These are phyloP conservation scores for Suillus lakei DNA, from an alignment of 768 basidiomycete genomes.

Conservation along the genomic window DNA sequence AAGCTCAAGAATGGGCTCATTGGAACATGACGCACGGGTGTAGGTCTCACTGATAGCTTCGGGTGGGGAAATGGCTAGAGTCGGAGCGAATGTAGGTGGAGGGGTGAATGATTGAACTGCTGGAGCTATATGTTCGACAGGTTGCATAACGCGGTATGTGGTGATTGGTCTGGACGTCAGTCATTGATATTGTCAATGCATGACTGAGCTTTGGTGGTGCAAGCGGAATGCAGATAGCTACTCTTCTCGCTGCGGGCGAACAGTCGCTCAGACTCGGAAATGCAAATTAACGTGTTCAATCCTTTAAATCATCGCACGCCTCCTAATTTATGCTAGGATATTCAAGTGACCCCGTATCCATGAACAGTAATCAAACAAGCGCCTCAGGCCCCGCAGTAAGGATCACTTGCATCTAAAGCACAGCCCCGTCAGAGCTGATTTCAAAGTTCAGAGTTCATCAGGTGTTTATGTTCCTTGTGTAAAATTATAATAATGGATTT, in stretches of 20 bases:
- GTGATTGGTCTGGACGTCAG: not conserved
- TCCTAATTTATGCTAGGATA: too few relatives aligned
- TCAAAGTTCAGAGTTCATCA: not conserved
- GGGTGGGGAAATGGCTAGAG: not conserved
- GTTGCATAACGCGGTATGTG: not conserved
- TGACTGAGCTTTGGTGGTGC: not conserved
- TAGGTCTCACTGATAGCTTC: not conserved
- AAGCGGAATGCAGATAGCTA: not conserved
- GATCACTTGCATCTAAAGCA: too few relatives aligned
- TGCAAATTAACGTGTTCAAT: too few relatives aligned
- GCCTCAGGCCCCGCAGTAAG: not conserved
- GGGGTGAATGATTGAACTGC: not conserved
- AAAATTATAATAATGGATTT: too few relatives aligned
- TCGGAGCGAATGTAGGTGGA: not conserved
- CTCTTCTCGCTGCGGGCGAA: not conserved
- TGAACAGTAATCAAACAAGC: not conserved
- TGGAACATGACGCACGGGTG: not conserved
- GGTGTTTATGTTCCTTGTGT: not conserved
- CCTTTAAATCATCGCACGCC: too few relatives aligned
- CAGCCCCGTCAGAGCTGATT: not conserved
- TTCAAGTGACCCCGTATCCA: too few relatives aligned
- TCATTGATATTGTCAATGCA: not conserved
- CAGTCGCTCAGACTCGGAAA: not conserved
- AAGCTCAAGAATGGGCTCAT: not conserved
- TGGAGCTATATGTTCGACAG: not conserved